Percentiles rank a stretch among this genome's conserved stretches.
These are phyloP conservation scores for Neurospora tetrasperma DNA, from an alignment of 495 filamentous ascomycete genomes.

Conservation along the genomic window DNA sequence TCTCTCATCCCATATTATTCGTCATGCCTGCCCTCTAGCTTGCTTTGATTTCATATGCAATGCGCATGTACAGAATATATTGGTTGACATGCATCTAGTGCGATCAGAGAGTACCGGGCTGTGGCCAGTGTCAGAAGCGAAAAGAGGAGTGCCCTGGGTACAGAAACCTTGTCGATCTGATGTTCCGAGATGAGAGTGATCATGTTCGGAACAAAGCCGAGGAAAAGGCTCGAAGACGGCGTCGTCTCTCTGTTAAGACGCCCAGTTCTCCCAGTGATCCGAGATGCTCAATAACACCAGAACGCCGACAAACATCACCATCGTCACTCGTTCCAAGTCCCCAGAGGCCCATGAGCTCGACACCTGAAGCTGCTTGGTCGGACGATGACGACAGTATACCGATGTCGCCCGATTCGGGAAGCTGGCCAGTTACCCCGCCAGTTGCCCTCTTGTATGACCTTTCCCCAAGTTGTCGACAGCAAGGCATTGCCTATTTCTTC, in stretches of 20 bases:
- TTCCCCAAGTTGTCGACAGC: conserved; percentile 22
- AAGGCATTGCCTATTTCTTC: conserved; percentile 31
- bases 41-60: background rate
- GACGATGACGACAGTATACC: conserved; percentile 18
- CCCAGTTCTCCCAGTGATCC: conserved; percentile 11
- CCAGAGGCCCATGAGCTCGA: conserved; percentile 8
- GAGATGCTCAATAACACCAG: conserved; percentile 18
- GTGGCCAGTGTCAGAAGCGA: conserved; percentile 56
- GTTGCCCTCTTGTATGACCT: conserved; percentile 24
- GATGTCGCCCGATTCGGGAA: conserved; percentile 26
- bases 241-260: conserved; percentile 8
- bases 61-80: background rate
- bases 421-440: conserved; percentile 26
- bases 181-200: conserved; percentile 66
- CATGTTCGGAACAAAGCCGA: conserved; percentile 56
- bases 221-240: conserved; percentile 25
- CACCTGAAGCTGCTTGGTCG: conserved; percentile 6
- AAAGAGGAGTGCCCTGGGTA: conserved; percentile 59
- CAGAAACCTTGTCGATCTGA: conserved; percentile 54
- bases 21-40: background rate
- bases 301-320: conserved; percentile 11
- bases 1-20: background rate
- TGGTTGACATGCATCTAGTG: conserved; percentile 36
- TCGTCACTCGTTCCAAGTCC: conserved; percentile 13
- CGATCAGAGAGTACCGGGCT: conserved; percentile 53